phyloP scores from a whole-genome alignment of 169 alveolate species.

The Perkinsus chesapeaki region DNA sequence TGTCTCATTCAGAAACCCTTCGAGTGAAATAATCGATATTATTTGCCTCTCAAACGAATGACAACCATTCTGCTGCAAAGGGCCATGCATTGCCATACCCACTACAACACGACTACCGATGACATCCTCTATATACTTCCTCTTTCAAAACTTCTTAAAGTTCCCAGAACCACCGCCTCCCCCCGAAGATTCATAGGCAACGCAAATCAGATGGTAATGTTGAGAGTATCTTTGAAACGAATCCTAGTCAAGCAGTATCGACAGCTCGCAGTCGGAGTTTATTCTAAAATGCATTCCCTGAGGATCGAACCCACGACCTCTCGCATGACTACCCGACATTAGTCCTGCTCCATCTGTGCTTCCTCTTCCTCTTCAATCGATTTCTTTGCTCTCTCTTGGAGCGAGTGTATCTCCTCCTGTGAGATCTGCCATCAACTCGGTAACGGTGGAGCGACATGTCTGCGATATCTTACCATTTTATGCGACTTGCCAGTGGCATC shows the following conservation, averaged over 20 bases:
- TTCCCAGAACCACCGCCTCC: neutral
- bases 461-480: neutral
- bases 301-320: neutral
- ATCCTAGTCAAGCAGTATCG: neutral
- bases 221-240: neutral
- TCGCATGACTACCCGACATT: neutral
- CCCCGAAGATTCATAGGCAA: neutral
- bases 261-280: neutral
- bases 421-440: slow-evolving; percentile 17
- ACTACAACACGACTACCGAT: no score
- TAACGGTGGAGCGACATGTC: neutral
- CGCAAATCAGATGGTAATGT: neutral
- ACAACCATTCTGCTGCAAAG: no score
- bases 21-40: no score
- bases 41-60: no score
- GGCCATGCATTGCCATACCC: no score
- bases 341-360: neutral
- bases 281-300: no score
- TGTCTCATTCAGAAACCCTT: no score
- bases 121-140: no score
- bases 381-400: slow-evolving; percentile 20
- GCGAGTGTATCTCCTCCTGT: neutral
- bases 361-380: slow-evolving; percentile 18
- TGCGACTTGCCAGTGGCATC: neutral
- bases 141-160: no score